Base-by-base conservation (phyloP, 345 rosid species). In the Erucastrum elatum region DNA sequence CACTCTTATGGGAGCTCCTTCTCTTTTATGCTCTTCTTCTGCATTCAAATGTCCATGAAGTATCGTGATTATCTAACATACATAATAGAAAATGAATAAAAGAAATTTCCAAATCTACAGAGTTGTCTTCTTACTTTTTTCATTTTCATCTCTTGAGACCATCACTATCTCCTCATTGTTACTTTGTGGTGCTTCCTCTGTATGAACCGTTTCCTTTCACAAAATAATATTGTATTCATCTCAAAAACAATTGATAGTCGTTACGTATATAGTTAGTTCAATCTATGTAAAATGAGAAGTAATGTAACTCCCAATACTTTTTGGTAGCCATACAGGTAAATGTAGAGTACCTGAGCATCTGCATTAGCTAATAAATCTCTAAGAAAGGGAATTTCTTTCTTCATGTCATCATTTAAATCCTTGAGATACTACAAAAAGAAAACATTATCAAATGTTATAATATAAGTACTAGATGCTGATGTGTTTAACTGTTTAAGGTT, bases 351-450 rank as follows among this genome's bases (percentile, higher is more conserved):
- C 96, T 92, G 87, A 68, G 69, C n/a, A 80, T 80, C 83, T 72
- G 76, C 64, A 35, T 87, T 86, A 49, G 66, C 85, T 77, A 92
- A 71, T 68, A 88, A 77, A 44, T 91, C 90, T 27, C 67, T 71
- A 58, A 85, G 78, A 79, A 87, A 89, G 8, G 92, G 88, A 35
- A 90, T 79, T 84, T 88, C 91, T 58, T 82, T 81, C 71, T 75
- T 85, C 71, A 92, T 64, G 27, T 92, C 94, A 46, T 68, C 81
- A 68, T 84, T 86, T 81, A 88, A 70, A 16, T 66, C 86, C 81
- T 84, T 88, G 78, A 94, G 69, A 74, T 90, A 76, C 97, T 90
- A 91, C 56, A 49, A 49, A 49, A 4, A 29, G 3, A 1, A n/a
- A 78, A 64, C 9, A 63, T 4, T 2, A 29, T 2, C 6, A 49